These are phyloP conservation scores for Aspergillus eucalypticola DNA, from an alignment of 2,329 filamentous ascomycete genomes.

Conservation along the genomic window DNA sequence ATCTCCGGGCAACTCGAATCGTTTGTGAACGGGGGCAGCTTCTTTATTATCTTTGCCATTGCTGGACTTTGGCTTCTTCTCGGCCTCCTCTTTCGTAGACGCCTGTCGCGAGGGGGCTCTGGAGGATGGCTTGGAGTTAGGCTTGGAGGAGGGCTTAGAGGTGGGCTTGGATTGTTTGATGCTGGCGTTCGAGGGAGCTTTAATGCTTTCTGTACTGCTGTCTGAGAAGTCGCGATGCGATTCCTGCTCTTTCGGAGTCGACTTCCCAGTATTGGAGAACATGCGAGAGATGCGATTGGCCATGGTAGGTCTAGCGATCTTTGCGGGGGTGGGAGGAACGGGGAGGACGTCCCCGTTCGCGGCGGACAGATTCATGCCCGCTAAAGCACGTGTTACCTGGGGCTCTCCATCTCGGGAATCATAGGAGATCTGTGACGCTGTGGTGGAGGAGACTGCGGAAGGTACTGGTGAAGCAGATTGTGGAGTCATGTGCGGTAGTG, in stretches of 20 bases:
- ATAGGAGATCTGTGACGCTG: constrained; percentile 43
- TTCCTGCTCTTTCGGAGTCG: constrained; percentile 34
- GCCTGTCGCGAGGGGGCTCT: constrained; percentile 37
- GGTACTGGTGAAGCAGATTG: constrained; percentile 44
- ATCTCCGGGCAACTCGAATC: constrained; percentile 62
- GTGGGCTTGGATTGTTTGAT: constrained; percentile 28
- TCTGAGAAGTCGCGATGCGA: constrained; percentile 39
- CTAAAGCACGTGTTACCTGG: constrained; percentile 46
- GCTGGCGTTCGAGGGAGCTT: constrained; percentile 33
- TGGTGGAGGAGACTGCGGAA: constrained; percentile 46
- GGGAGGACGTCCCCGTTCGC: constrained; percentile 38
- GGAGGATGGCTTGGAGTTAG: constrained; percentile 33
- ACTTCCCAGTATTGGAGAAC: constrained; percentile 46
- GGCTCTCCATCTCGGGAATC: constrained; percentile 40
- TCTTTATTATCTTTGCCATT: constrained; percentile 39
- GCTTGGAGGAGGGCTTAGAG: constrained; percentile 22
- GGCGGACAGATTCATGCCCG: constrained; percentile 45
- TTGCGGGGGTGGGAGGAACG: constrained; percentile 30
- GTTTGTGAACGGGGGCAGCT: constrained; percentile 35
- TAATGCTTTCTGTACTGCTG: constrained; percentile 40
- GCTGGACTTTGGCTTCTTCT: constrained; percentile 30
- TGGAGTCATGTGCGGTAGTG: constrained; percentile 44
- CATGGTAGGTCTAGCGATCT: constrained; percentile 45
- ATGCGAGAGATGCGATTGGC: constrained; percentile 48
- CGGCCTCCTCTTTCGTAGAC: constrained; percentile 33